Conservation (phyloP, 2,329 filamentous ascomycete genomes). For the Pseudogymnoascus sp. region DNA sequence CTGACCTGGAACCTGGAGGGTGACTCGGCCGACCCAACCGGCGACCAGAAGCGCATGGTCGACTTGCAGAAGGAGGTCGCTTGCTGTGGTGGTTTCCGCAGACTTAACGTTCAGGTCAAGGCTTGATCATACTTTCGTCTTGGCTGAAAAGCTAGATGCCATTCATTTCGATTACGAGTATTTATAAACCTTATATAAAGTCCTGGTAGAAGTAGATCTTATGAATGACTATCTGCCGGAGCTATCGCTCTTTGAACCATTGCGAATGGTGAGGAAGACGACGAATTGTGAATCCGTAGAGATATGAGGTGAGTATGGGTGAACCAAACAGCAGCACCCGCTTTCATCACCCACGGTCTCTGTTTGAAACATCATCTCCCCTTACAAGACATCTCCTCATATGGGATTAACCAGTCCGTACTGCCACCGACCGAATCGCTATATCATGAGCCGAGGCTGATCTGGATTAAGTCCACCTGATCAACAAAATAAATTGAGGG, state of each 20-base stretch:
- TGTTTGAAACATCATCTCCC: no score
- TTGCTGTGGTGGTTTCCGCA: conserved; percentile 53
- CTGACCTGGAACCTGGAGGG: conserved; percentile 56
- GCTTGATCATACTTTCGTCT: conserved; percentile 11
- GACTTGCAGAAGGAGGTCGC: conserved; percentile 60
- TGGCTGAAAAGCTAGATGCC: neutral
- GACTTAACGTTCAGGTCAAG: conserved; percentile 29
- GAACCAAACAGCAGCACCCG: no score
- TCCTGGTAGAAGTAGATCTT: neutral
- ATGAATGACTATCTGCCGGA: neutral
- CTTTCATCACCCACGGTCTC: no score
- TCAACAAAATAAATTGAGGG: no score
- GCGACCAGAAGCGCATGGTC: conserved; percentile 68
- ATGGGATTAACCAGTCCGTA: no score
- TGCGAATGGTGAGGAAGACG: no score
- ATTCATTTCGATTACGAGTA: neutral
- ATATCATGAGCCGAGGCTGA: no score
- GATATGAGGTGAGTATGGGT: no score
- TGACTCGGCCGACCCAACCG: conserved; percentile 58
- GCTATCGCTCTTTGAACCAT: neutral
- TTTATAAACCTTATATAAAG: neutral
- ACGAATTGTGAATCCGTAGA: no score
- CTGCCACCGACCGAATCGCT: no score
- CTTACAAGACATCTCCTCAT: no score
- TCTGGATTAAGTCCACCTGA: no score